These are phyloP conservation scores for Wickerhamomyces chambardii DNA, from an alignment of 805 yeast genomes.

Conservation along the genomic window DNA sequence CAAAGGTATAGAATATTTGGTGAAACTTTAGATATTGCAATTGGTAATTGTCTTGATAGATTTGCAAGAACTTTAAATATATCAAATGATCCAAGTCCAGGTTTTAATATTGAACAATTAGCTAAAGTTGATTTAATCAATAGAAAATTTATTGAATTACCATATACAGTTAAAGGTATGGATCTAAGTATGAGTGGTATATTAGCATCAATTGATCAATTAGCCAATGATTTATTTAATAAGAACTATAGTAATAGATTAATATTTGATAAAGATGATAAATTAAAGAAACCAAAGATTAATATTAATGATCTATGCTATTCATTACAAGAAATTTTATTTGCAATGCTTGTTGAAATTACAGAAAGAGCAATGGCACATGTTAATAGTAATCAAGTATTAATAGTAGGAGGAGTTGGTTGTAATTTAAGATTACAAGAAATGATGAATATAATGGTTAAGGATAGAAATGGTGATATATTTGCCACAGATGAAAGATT, in stretches of 20 bases:
- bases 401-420: conserved; percentile 98
- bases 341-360: conserved; percentile 95
- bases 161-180: conserved; percentile 98
- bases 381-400: conserved; percentile 78
- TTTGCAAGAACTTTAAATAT: conserved; percentile 89
- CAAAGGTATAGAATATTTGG: conserved; percentile 97
- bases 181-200: conserved; percentile 96
- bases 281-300: conserved; percentile 37
- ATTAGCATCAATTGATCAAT: conserved; percentile 70
- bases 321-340: conserved; percentile 85
- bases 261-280: conserved; percentile 25
- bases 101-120: conserved; percentile 91
- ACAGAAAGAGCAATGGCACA: conserved; percentile 99
- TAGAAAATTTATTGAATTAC: conserved; percentile 53
- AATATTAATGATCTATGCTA: conserved; percentile 87
- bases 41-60: conserved; percentile 93
- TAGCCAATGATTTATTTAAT: conserved; percentile 66
- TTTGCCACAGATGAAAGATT: conserved; percentile 95
- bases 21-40: conserved; percentile 96
- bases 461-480: conserved; percentile 80
- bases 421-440: conserved; percentile 85
- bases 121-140: conserved; percentile 46
- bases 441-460: conserved; percentile 95
- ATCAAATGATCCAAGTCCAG: conserved; percentile 93
- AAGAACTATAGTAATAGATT: conserved; percentile 26